phyloP scores from a whole-genome alignment of 108 stramenopile genomes.

The Cyclotella kingstonii region DNA sequence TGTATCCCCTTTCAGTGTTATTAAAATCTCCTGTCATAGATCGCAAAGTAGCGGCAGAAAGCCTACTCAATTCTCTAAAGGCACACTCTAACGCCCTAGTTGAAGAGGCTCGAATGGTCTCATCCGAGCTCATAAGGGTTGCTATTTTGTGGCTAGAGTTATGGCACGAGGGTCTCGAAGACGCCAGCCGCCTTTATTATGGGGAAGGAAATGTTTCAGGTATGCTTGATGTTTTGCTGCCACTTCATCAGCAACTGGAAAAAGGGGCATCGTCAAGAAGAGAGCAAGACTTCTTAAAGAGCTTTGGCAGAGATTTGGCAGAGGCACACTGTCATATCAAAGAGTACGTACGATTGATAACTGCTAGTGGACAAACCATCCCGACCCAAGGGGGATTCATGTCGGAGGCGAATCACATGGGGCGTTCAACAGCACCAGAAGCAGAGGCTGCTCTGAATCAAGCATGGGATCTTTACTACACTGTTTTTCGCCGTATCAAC shows the following conservation, averaged over 20 bases:
- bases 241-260: slow-evolving; percentile 84
- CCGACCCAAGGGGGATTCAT: slow-evolving; percentile 57
- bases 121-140: slow-evolving; percentile 97
- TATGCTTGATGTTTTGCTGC: slow-evolving; percentile 86
- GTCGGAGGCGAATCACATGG: slow-evolving; percentile 22
- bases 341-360: slow-evolving; percentile 59
- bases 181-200: slow-evolving; percentile 89
- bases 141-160: slow-evolving; percentile 98
- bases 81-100: slow-evolving; percentile 85
- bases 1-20: slow-evolving; percentile 96
- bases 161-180: slow-evolving; percentile 98
- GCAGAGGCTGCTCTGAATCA: slow-evolving; percentile 88
- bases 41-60: slow-evolving; percentile 88
- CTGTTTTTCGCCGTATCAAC: slow-evolving; percentile 94
- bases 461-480: slow-evolving; percentile 98
- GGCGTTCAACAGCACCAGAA: slow-evolving; percentile 46
- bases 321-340: slow-evolving; percentile 76
- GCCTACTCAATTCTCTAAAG: slow-evolving; percentile 83
- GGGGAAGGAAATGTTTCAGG: slow-evolving; percentile 93
- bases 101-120: slow-evolving; percentile 94
- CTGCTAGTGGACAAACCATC: slow-evolving; percentile 56
- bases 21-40: slow-evolving; percentile 86
- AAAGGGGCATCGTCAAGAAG: slow-evolving; percentile 71
- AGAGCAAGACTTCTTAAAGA: slow-evolving; percentile 81
- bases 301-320: slow-evolving; percentile 74